phyloP scores from a whole-genome alignment of 2,329 filamentous ascomycete species.

The Botryotinia convoluta region DNA sequence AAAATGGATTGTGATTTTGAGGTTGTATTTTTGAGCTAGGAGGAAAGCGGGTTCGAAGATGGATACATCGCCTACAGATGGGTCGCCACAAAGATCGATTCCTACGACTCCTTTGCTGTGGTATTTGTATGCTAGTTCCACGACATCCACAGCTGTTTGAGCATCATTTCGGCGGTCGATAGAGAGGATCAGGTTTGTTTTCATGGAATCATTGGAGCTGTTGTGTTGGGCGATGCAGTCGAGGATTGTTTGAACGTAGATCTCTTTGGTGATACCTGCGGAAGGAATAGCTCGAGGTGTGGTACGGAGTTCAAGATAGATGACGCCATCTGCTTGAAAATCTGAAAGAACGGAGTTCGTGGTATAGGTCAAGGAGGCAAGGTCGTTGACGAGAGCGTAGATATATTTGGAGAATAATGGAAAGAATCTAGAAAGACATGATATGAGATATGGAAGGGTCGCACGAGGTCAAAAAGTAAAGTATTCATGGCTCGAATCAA shows the following conservation, averaged over 20 bases:
- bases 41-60: conserved; percentile 59
- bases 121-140: conserved; percentile 61
- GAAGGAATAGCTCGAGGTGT: conserved; percentile 65
- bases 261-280: conserved; percentile 50
- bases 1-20: conserved; percentile 54
- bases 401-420: conserved; percentile 77
- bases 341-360: conserved; percentile 63
- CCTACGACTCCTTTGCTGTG: conserved; percentile 63
- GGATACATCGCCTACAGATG: conserved; percentile 58
- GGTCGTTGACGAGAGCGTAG: conserved; percentile 68
- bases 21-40: conserved; percentile 51
- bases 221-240: conserved; percentile 55
- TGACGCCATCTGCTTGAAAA: conserved; percentile 69
- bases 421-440: conserved; percentile 60
- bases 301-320: conserved; percentile 77
- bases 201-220: conserved; percentile 44
- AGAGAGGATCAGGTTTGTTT: conserved; percentile 67
- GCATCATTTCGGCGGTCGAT: conserved; percentile 64
- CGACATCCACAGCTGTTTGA: conserved; percentile 58
- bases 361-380: conserved; percentile 56
- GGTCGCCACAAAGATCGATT: conserved; percentile 77
- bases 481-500: background rate
- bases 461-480: background rate
- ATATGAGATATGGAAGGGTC: conserved; percentile 19
- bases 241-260: conserved; percentile 66